These are phyloP conservation scores for Zasmidium angulare DNA, from an alignment of 2,329 filamentous ascomycete genomes.

Conservation along the genomic window DNA sequence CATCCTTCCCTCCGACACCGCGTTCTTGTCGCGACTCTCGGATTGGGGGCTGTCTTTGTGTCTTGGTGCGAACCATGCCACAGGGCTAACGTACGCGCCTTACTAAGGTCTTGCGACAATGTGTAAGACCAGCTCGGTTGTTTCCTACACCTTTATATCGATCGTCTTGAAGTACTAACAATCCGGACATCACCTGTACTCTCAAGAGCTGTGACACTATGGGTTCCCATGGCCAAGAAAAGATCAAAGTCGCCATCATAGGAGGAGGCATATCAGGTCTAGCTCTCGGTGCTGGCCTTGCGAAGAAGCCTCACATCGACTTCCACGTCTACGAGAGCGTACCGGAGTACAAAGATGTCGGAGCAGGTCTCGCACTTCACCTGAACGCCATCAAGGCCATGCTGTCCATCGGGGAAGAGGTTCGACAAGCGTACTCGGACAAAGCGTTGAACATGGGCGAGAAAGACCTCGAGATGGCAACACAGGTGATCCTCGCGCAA, in stretches of 20 bases:
- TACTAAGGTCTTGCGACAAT: background rate
- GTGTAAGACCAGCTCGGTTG: background rate
- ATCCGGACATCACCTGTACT: background rate
- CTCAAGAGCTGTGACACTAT: background rate
- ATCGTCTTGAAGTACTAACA: background rate
- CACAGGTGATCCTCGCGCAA: slow-evolving; percentile 35
- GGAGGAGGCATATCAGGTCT: slow-evolving; percentile 56
- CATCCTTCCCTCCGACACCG: background rate
- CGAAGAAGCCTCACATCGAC: slow-evolving; percentile 42
- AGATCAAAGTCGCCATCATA: slow-evolving; percentile 47
- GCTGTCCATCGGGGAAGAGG: slow-evolving; percentile 34
- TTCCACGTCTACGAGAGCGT: slow-evolving; percentile 54
- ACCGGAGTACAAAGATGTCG: slow-evolving; percentile 47
- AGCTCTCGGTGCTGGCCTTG: slow-evolving; percentile 48
- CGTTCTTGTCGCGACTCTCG: too few relatives aligned
- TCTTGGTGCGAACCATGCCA: background rate
- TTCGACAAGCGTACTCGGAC: slow-evolving; percentile 49
- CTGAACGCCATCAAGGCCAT: slow-evolving; percentile 56
- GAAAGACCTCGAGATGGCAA: slow-evolving; percentile 34
- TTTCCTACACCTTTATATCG: background rate
- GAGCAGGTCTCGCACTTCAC: slow-evolving; percentile 52
- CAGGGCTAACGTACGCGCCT: background rate
- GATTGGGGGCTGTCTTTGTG: too few relatives aligned
- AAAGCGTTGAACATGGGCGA: slow-evolving; percentile 50
- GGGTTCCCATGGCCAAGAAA: slow-evolving; percentile 9